Evolutionary conservation across 202 grass and related monocot species (phyloP).

Genomic region (Setaria italica): DNA sequence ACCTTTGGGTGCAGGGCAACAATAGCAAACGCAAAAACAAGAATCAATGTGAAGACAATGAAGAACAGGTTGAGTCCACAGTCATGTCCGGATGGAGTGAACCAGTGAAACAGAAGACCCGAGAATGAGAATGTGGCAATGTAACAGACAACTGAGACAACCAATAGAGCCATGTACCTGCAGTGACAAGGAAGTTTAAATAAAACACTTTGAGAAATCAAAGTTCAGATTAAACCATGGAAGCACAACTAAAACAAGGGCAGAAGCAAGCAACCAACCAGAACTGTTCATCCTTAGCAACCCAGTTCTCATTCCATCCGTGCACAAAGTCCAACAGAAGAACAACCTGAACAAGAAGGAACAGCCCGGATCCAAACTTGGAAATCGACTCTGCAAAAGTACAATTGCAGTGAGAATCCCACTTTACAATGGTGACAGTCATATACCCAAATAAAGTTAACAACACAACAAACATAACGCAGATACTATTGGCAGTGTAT

Average conservation of each 20-base stretch:
- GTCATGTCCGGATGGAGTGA: slow-evolving; percentile 90
- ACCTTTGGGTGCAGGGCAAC: slow-evolving; percentile 98
- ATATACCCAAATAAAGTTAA: background rate
- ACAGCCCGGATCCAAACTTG: slow-evolving; percentile 95
- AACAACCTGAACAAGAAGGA: slow-evolving; percentile 96
- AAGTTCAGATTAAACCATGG: background rate
- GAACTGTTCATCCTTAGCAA: slow-evolving; percentile 93
- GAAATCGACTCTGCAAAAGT: slow-evolving; percentile 85
- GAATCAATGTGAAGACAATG: slow-evolving; percentile 87
- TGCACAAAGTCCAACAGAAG: slow-evolving; percentile 97
- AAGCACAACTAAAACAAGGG: background rate
- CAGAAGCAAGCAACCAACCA: slow-evolving; percentile 57
- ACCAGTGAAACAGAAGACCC: slow-evolving; percentile 96
- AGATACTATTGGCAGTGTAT: background rate
- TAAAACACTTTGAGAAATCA: background rate
- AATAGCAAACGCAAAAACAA: slow-evolving; percentile 82
- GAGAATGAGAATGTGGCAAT: slow-evolving; percentile 80
- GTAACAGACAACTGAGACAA: slow-evolving; percentile 90
- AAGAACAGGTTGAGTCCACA: slow-evolving; percentile 94
- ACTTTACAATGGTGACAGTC: background rate
- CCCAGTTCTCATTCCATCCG: slow-evolving; percentile 97
- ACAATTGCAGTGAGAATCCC: slow-evolving; percentile 22
- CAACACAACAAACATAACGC: background rate
- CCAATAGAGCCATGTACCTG: slow-evolving; percentile 93
- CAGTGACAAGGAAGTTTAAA: slow-evolving; percentile 42